Base-by-base conservation (phyloP, 495 filamentous ascomycete genomes). In the Tuber calosporum region DNA sequence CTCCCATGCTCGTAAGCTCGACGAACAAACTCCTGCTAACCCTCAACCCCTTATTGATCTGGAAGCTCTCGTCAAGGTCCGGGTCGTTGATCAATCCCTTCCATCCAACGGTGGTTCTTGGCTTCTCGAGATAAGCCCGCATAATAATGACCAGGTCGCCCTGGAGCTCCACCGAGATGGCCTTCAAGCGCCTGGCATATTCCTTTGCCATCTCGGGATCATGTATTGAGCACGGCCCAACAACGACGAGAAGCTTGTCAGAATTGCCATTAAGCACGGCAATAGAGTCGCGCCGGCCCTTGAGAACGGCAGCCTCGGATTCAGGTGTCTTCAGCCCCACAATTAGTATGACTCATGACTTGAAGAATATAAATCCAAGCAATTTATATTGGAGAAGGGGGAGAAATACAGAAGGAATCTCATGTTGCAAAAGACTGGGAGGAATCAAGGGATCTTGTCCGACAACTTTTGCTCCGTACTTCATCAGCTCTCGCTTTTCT, bases 21-120 rank as follows among this genome's bases (percentile, higher is more conserved):
- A 89, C 87, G 88, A 97, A 99, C 79, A 99, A 87, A 84, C 96
- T 89, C 72, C 95, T 85, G 30, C 90, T 93, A 69, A 96, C 88
- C 39, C 93, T 89, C 67, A 99, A 88, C 37, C 95, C 95, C 87
- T 99, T 99, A 88, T 99, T 99, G 87, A 99, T 99, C 86, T 97
- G 88, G 90, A 90, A 99, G 83, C 91, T 93, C 84, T 96, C 90
- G 82, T 99, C 93, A 83, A 99, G 96, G 78, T 99, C 95, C 1
- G 95, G 95, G 81, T 99, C 95, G 84, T 99, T 99, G 86, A 99
- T 97, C 78, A 99, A 87, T 39, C 95, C 95, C 84, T 99, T 99
- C 95, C 95, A 99, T 79, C 95, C 95, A 45, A 99, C 95, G 1
- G 95, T 99, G n/a, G 95, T 99, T 58, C 95, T 90, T 40, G 95